A percentile compares a stretch with the other conserved stretches of the same genome.
These are phyloP conservation scores for Penicillium mononematosum DNA, from an alignment of 495 filamentous ascomycete species.

Conservation along the genomic window DNA sequence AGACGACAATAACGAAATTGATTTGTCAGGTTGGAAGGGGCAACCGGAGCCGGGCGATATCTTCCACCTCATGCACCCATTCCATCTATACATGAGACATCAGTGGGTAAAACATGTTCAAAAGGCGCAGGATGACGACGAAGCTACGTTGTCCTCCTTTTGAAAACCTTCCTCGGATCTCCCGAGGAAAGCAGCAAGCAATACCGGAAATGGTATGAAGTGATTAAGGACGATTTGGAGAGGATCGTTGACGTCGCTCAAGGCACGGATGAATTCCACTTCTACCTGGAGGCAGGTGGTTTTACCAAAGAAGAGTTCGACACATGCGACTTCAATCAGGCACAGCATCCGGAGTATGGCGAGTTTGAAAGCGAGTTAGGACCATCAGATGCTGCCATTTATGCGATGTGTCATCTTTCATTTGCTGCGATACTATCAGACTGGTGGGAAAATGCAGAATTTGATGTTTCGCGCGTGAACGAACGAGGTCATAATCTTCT, in stretches of 20 bases:
- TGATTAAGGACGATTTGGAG: not conserved
- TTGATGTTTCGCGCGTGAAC: slow-evolving; percentile 9
- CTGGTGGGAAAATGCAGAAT: slow-evolving; percentile 26
- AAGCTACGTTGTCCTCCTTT: slow-evolving; percentile 14
- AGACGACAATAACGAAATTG: not conserved
- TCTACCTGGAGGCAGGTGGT: slow-evolving; percentile 3
- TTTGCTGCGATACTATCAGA: slow-evolving; percentile 25
- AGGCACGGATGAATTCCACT: not conserved
- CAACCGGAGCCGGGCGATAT: slow-evolving; percentile 5
- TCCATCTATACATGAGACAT: slow-evolving; percentile 27
- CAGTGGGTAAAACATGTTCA: slow-evolving; percentile 30
- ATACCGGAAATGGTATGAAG: slow-evolving; percentile 29
- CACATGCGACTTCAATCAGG: not conserved
- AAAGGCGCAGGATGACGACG: slow-evolving; percentile 11
- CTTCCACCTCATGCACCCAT: slow-evolving; percentile 10
- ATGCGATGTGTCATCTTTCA: slow-evolving; percentile 28
- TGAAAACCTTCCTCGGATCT: slow-evolving; percentile 34
- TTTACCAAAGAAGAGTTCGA: not conserved
- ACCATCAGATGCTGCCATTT: slow-evolving; percentile 14
- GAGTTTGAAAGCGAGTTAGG: slow-evolving; percentile 1
- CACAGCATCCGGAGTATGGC: not conserved
- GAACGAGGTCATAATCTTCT: slow-evolving; percentile 18
- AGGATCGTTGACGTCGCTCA: slow-evolving; percentile 3
- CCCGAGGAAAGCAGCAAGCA: slow-evolving; percentile 27
- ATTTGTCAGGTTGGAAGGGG: not conserved